Evolutionary conservation across 768 basidiomycete genomes (phyloP).

Genomic region (Auricularia sp.): DNA sequence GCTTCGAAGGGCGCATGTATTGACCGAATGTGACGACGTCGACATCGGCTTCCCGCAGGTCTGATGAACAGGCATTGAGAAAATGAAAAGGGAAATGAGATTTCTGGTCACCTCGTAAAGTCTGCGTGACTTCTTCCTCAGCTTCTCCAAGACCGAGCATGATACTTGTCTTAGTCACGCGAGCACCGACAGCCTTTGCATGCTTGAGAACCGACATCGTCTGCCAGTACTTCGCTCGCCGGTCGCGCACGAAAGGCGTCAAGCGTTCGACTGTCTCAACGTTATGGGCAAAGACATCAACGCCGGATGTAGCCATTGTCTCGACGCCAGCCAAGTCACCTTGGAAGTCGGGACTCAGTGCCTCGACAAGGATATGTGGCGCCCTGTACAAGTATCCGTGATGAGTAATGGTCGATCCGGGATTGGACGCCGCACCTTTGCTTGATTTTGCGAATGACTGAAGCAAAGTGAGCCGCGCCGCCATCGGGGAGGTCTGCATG

Average conservation of each 20-base stretch:
- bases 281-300: slow-evolving; percentile 98
- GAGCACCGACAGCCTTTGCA: slow-evolving; percentile 74
- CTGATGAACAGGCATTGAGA: slow-evolving; percentile 28
- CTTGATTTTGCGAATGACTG: slow-evolving; percentile 91
- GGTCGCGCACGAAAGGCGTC: slow-evolving; percentile 91
- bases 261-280: slow-evolving; percentile 91
- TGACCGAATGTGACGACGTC: slow-evolving; percentile 99
- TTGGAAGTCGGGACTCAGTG: slow-evolving; percentile 89
- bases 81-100: slow-evolving; percentile 1
- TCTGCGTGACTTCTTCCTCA: slow-evolving; percentile 68
- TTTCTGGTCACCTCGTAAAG: slow-evolving; percentile 58
- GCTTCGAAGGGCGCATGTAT: slow-evolving; percentile 98
- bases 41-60: slow-evolving; percentile 77
- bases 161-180: slow-evolving; percentile 93
- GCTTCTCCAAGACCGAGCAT: slow-evolving; percentile 97
- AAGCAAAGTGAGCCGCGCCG: slow-evolving; percentile 88
- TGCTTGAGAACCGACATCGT: slow-evolving; percentile 71
- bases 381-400: slow-evolving; percentile 41
- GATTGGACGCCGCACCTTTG: slow-evolving; percentile 52
- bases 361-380: slow-evolving; percentile 92
- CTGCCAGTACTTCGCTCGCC: slow-evolving; percentile 82
- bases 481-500: slow-evolving; percentile 77
- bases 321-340: slow-evolving; percentile 68
- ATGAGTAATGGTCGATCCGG: slow-evolving; percentile 2
- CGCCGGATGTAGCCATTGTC: slow-evolving; percentile 78